Conservation (phyloP, 108 stramenopile species). For the Nitzschia sp. region DNA sequence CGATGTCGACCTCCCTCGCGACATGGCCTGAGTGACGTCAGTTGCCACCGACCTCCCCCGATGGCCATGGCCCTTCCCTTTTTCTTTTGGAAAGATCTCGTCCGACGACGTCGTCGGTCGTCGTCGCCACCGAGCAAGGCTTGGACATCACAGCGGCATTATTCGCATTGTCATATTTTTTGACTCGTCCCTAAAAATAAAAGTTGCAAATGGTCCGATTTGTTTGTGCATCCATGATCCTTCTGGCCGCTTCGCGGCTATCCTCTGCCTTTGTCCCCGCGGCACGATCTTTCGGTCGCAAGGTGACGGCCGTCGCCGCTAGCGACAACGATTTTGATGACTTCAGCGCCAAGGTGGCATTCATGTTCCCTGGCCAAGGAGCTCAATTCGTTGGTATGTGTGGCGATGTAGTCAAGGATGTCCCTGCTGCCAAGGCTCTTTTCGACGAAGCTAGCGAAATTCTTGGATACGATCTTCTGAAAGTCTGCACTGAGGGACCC, state of each 20-base stretch:
- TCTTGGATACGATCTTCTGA: slow-evolving; percentile 95
- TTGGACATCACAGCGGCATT: too few relatives aligned
- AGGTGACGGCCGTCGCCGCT: slow-evolving; percentile 40
- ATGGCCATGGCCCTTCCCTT: too few relatives aligned
- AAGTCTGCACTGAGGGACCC: slow-evolving; percentile 90
- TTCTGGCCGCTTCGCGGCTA: slow-evolving; percentile 36
- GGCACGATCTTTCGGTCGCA: slow-evolving; percentile 45
- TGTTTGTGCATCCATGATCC: slow-evolving; percentile 22
- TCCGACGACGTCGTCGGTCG: too few relatives aligned
- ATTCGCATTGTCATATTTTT: too few relatives aligned
- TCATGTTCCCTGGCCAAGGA: slow-evolving; percentile 97
- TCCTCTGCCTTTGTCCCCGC: slow-evolving; percentile 63
- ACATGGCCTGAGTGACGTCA: slow-evolving; percentile 10
- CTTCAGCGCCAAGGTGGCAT: slow-evolving; percentile 81
- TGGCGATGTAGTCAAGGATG: slow-evolving; percentile 74
- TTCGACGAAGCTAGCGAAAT: slow-evolving; percentile 95
- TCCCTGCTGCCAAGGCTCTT: slow-evolving; percentile 92
- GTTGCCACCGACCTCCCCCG: background rate
- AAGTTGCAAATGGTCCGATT: slow-evolving; percentile 22
- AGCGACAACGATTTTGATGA: slow-evolving; percentile 88
- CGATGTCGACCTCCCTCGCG: too few relatives aligned
- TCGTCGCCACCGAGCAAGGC: too few relatives aligned
- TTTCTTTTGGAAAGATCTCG: too few relatives aligned
- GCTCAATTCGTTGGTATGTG: slow-evolving; percentile 94
- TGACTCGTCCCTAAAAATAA: too few relatives aligned